These are phyloP conservation scores for Pyrenochaeta sp. DNA, from an alignment of 2,329 filamentous ascomycete species.

Conservation along the genomic window DNA sequence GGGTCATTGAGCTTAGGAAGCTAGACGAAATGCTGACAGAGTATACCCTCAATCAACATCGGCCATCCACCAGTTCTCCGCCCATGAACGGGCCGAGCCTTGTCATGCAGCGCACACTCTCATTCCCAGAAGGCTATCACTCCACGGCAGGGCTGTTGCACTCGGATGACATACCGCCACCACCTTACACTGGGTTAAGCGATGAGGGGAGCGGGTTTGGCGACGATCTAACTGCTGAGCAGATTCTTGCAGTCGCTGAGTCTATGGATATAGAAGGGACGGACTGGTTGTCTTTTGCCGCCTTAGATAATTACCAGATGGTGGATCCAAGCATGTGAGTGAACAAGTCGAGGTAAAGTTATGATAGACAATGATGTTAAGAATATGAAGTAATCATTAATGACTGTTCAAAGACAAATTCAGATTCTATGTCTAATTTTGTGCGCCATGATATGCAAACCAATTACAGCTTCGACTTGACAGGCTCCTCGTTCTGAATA, in stretches of 20 bases:
- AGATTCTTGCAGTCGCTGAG: constrained; percentile 59
- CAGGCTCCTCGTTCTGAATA: constrained; percentile 14
- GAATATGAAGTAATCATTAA: background rate
- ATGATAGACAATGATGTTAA: background rate
- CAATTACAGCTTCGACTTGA: constrained; percentile 26
- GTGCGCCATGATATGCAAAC: background rate
- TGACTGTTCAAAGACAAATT: no score
- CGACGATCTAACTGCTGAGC: constrained; percentile 54
- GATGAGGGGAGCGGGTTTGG: constrained; percentile 39
- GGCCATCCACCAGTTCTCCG: constrained; percentile 6
- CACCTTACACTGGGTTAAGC: constrained; percentile 27
- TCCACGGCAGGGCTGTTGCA: constrained; percentile 14
- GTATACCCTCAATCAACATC: constrained; percentile 27
- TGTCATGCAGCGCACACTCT: constrained; percentile 5
- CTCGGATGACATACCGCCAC: constrained; percentile 15
- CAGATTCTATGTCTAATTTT: background rate
- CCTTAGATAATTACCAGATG: constrained; percentile 52
- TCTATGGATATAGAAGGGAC: constrained; percentile 56
- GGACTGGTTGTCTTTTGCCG: constrained; percentile 59
- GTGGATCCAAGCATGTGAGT: constrained; percentile 17
- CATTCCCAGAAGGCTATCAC: constrained; percentile 15
- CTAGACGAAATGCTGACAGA: constrained; percentile 52
- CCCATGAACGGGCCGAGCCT: constrained; percentile 4
- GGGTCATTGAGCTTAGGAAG: constrained; percentile 57
- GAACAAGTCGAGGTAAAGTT: background rate